phyloP scores from a whole-genome alignment of 1,284 basidiomycete genomes.

The Cutaneotrichosporon mucoides region DNA sequence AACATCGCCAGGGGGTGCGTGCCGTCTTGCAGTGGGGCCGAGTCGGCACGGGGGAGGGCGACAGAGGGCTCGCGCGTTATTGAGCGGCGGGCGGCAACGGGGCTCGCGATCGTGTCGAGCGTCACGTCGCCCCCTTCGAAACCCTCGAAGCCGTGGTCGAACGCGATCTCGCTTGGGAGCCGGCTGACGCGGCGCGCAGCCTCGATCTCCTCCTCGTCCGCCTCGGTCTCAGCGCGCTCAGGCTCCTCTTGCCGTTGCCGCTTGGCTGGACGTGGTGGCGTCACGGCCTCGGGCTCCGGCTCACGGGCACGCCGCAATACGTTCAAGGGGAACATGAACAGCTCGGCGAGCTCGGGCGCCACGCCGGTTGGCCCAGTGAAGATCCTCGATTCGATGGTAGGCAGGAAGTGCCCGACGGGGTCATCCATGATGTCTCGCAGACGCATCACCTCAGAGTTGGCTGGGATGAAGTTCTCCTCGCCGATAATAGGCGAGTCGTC shows the following conservation, averaged over 20 bases:
- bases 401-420: conserved; percentile 77
- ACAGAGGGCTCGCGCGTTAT: conserved; percentile 27
- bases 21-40: conserved; percentile 53
- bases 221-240: neutral
- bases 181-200: conserved; percentile 53
- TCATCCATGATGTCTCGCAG: conserved; percentile 79
- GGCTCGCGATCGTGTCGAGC: conserved; percentile 10
- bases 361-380: conserved; percentile 66
- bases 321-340: conserved; percentile 75
- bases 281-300: conserved; percentile 5
- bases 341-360: conserved; percentile 69
- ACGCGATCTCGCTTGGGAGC: conserved; percentile 10
- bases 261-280: conserved; percentile 6
- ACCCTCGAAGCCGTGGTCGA: conserved; percentile 14
- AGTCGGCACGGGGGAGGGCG: conserved; percentile 32
- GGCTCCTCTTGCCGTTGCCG: conserved; percentile 6
- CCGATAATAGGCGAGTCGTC: conserved; percentile 68
- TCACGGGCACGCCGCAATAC: conserved; percentile 50
- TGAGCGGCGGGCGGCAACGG: neutral
- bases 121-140: conserved; percentile 11
- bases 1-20: conserved; percentile 77
- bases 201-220: conserved; percentile 60
- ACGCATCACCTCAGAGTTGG: conserved; percentile 72
- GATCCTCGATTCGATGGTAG: conserved; percentile 66
- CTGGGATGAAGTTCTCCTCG: conserved; percentile 74